phyloP scores from a whole-genome alignment of 208 protist species.

The Trypanosoma congolense region DNA sequence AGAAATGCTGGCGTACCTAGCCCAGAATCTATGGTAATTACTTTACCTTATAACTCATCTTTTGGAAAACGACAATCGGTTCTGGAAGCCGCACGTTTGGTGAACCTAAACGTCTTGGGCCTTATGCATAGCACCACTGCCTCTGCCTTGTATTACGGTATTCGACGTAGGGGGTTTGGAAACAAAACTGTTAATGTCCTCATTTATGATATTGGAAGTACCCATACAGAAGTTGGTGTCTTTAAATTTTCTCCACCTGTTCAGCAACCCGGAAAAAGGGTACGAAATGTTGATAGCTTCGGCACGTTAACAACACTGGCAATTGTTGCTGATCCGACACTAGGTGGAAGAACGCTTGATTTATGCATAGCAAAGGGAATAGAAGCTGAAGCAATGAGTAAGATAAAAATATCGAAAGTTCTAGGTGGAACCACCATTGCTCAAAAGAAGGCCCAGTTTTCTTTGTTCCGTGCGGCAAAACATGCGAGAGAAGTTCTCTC shows the following conservation, averaged over 20 bases:
- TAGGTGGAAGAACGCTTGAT: constrained; percentile 90
- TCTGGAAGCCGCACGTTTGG: constrained; percentile 84
- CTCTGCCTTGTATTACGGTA: constrained; percentile 84
- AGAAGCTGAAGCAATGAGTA: constrained; percentile 75
- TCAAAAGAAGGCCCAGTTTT: constrained; percentile 84
- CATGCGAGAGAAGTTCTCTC: constrained; percentile 88
- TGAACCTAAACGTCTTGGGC: constrained; percentile 76
- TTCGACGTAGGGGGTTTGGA: constrained; percentile 73
- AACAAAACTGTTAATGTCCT: constrained; percentile 67
- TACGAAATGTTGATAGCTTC: constrained; percentile 40
- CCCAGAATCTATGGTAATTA: constrained; percentile 79
- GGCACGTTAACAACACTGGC: constrained; percentile 70
- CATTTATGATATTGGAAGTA: constrained; percentile 83
- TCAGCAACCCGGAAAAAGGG: constrained; percentile 20
- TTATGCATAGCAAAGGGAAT: constrained; percentile 83
- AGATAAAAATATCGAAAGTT: constrained; percentile 56
- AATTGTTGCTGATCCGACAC: constrained; percentile 61
- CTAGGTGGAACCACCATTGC: constrained; percentile 29
- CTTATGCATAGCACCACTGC: constrained; percentile 91
- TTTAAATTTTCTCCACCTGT: constrained; percentile 71
- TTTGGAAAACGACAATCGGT: constrained; percentile 73
- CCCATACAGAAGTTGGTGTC: constrained; percentile 83
- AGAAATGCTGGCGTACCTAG: constrained; percentile 40
- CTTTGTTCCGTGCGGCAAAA: constrained; percentile 83
- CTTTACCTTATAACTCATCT: constrained; percentile 86